These are phyloP conservation scores for Yamadazyma ubonensis DNA, from an alignment of 805 yeast genomes.

Conservation along the genomic window DNA sequence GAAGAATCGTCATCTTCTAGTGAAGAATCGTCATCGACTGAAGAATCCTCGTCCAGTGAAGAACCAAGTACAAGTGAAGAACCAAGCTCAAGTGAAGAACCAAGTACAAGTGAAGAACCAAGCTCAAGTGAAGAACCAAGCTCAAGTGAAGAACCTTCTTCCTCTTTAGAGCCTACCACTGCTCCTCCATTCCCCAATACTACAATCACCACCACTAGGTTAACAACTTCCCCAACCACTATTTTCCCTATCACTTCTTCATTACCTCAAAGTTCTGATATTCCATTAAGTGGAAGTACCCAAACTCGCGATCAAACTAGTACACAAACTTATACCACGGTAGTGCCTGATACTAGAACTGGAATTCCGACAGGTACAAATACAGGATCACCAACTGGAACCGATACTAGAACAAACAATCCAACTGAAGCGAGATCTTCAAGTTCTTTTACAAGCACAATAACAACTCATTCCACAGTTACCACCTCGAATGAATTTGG, in stretches of 20 bases:
- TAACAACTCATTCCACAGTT: background rate
- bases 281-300: background rate
- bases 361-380: background rate
- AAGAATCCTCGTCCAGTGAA: background rate
- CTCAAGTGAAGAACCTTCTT: background rate
- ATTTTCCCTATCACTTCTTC: no score
- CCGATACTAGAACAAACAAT: background rate
- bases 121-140: background rate
- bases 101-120: background rate
- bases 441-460: background rate
- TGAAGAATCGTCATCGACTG: slow-evolving; percentile 2
- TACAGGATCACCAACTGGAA: no score
- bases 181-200: background rate
- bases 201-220: background rate
- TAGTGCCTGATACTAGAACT: no score
- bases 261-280: background rate
- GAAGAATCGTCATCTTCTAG: slow-evolving; percentile 1
- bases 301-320: background rate
- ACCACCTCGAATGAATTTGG: background rate
- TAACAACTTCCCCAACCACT: background rate
- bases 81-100: background rate
- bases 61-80: slow-evolving; percentile 2
- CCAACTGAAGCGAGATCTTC: background rate
- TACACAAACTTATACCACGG: background rate
- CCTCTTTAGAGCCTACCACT: background rate